Evolutionary conservation across 495 filamentous ascomycete species (phyloP).

Genomic region (Achaetomiella virescens): DNA sequence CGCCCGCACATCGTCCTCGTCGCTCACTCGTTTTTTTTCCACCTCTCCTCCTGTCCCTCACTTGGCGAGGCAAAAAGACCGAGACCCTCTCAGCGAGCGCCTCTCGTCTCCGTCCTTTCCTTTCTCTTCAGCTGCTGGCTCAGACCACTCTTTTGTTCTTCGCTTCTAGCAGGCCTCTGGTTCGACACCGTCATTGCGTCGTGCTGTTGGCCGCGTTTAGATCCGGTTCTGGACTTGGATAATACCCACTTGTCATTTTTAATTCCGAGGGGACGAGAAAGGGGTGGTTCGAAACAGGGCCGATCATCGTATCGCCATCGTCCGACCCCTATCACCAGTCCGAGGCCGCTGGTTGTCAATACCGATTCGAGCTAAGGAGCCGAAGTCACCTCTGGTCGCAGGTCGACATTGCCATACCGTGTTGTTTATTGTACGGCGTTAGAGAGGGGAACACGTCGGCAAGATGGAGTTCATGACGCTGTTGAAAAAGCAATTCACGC

Average conservation of each 20-base stretch:
- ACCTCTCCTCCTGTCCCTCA: constrained; percentile 19
- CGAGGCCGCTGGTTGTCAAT: neutral
- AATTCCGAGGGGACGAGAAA: constrained; percentile 10
- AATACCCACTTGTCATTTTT: constrained; percentile 11
- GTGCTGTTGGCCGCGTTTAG: neutral
- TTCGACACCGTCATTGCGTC: constrained; percentile 10
- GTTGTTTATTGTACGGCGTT: constrained; percentile 17
- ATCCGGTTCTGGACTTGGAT: constrained; percentile 6
- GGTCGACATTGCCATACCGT: constrained; percentile 40
- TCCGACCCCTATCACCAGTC: neutral
- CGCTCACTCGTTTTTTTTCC: constrained; percentile 13
- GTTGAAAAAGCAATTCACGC: constrained; percentile 55
- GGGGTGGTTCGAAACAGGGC: neutral
- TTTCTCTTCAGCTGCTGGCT: constrained; percentile 49
- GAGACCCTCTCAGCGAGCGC: constrained; percentile 29
- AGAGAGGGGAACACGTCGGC: constrained; percentile 24
- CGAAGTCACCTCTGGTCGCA: constrained; percentile 38
- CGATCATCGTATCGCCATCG: constrained; percentile 6
- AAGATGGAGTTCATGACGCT: constrained; percentile 39
- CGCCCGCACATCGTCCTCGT: constrained; percentile 29
- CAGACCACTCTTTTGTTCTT: constrained; percentile 49
- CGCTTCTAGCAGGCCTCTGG: constrained; percentile 22
- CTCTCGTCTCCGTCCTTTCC: constrained; percentile 37
- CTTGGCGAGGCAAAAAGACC: constrained; percentile 28
- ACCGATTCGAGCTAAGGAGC: constrained; percentile 15